These are phyloP conservation scores for Setomelanomma holmii DNA, from an alignment of 2,329 filamentous ascomycete genomes.

Conservation along the genomic window DNA sequence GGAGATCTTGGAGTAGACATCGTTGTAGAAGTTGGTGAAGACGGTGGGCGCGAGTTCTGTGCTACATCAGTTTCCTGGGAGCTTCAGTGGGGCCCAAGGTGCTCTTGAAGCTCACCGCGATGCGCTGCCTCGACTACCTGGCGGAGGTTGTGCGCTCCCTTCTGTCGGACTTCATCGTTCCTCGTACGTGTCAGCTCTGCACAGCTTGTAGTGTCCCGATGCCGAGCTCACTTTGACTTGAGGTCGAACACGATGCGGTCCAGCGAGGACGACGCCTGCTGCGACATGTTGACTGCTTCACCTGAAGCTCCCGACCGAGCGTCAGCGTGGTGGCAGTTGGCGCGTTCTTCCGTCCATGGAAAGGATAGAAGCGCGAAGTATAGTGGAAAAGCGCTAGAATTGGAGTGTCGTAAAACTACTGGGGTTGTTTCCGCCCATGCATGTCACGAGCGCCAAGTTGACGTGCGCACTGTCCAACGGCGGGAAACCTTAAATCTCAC, in stretches of 20 bases:
- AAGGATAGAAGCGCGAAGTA: slow-evolving; percentile 23
- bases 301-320: slow-evolving; percentile 42
- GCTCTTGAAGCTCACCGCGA: slow-evolving; percentile 49
- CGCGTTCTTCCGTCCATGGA: slow-evolving; percentile 43
- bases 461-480: slow-evolving; percentile 17
- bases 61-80: slow-evolving; percentile 23
- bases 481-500: slow-evolving; percentile 11
- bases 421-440: slow-evolving; percentile 9
- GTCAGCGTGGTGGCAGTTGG: too few species aligned
- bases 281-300: slow-evolving; percentile 48
- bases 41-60: slow-evolving; percentile 80
- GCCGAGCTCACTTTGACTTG: slow-evolving; percentile 58
- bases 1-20: slow-evolving; percentile 70
- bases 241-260: slow-evolving; percentile 65
- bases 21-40: slow-evolving; percentile 74
- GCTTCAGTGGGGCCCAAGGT: slow-evolving; percentile 18
- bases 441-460: slow-evolving; percentile 29
- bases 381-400: slow-evolving; percentile 15
- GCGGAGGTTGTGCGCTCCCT: slow-evolving; percentile 53
- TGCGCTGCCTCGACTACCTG: slow-evolving; percentile 54
- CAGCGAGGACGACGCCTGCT: slow-evolving; percentile 47
- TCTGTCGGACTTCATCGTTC: slow-evolving; percentile 54
- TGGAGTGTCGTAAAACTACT: slow-evolving; percentile 23
- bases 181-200: slow-evolving; percentile 37
- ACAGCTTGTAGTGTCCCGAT: neutral